phyloP scores from a whole-genome alignment of 495 filamentous ascomycete species.

The Podospora bellae-mahoneyi region DNA sequence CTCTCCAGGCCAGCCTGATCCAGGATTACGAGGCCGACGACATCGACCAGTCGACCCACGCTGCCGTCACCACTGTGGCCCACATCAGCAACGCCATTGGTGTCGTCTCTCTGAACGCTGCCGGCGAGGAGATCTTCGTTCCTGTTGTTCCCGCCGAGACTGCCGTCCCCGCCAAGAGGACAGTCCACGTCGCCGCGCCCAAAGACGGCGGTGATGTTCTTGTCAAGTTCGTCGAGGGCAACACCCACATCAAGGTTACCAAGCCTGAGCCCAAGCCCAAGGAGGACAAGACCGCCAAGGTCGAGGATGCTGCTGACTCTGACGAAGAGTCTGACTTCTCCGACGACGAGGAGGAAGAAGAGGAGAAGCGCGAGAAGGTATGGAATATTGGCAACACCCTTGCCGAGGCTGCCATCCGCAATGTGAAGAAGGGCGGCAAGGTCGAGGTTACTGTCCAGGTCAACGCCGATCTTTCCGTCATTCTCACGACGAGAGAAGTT shows the following conservation, averaged over 20 bases:
- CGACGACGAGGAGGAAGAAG: constrained; percentile 73
- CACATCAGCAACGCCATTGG: constrained; percentile 87
- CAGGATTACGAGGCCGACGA: constrained; percentile 89
- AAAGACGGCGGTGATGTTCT: constrained; percentile 81
- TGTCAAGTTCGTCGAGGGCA: constrained; percentile 80
- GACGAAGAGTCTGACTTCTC: constrained; percentile 56
- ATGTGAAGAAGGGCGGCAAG: constrained; percentile 81
- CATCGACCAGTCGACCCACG: constrained; percentile 93
- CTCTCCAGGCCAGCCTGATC: constrained; percentile 90
- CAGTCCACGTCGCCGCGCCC: constrained; percentile 68
- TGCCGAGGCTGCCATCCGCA: constrained; percentile 80
- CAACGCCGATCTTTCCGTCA: constrained; percentile 68
- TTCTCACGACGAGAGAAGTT: constrained; percentile 77
- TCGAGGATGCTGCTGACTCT: constrained; percentile 47
- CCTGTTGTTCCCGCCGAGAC: constrained; percentile 80
- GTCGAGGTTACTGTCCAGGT: constrained; percentile 92
- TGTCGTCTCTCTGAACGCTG: constrained; percentile 67
- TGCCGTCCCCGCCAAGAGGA: constrained; percentile 81
- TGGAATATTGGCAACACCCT: constrained; percentile 84
- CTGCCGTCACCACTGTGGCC: constrained; percentile 87
- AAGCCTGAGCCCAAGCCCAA: constrained; percentile 76
- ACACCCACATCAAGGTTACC: constrained; percentile 82
- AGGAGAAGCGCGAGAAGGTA: constrained; percentile 83
- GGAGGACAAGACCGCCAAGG: constrained; percentile 47
- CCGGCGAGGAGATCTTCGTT: constrained; percentile 62